Conservation (phyloP, 495 filamentous ascomycete genomes). For the Lichina pygmaea region DNA sequence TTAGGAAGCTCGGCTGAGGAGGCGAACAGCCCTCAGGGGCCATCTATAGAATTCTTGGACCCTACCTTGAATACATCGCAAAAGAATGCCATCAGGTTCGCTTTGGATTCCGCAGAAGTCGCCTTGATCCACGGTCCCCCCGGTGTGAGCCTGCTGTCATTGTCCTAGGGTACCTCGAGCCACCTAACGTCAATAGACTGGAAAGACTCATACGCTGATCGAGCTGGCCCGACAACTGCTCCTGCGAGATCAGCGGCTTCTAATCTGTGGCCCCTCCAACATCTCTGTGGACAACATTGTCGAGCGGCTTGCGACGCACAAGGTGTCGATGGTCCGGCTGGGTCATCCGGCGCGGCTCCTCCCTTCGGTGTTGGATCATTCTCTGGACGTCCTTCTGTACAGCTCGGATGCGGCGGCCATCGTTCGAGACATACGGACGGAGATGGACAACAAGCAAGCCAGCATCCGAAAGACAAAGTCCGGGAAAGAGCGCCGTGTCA, state of each 20-base stretch:
- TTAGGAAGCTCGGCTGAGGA: conserved; percentile 14
- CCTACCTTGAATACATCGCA: conserved; percentile 66
- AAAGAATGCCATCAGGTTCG: conserved; percentile 74
- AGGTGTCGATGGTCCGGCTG: conserved; percentile 65
- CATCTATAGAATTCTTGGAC: conserved; percentile 44
- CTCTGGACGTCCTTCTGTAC: conserved; percentile 74
- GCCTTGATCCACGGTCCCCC: conserved; percentile 90
- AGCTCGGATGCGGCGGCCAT: conserved; percentile 74
- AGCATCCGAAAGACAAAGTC: conserved; percentile 66
- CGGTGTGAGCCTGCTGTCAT: conserved; percentile 21
- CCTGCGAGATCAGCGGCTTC: conserved; percentile 36
- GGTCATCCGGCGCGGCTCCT: conserved; percentile 83
- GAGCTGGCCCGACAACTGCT: conserved; percentile 79
- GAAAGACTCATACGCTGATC: conserved; percentile 92
- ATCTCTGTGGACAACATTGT: conserved; percentile 97
- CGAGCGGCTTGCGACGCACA: conserved; percentile 63
- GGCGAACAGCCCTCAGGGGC: conserved; percentile 6
- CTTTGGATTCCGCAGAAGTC: conserved; percentile 55
- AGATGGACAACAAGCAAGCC: conserved; percentile 81
- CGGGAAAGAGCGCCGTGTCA: conserved; percentile 51
- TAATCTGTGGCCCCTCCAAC: conserved; percentile 91
- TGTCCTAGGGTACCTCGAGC: not conserved
- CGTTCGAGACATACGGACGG: conserved; percentile 69
- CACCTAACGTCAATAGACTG: conserved; percentile 24
- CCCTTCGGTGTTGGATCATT: conserved; percentile 68